A percentile compares a stretch with the other conserved stretches of the same genome.
Conservation (phyloP, 176 grass and related monocot genomes). For the Zoysia pacifica region DNA sequence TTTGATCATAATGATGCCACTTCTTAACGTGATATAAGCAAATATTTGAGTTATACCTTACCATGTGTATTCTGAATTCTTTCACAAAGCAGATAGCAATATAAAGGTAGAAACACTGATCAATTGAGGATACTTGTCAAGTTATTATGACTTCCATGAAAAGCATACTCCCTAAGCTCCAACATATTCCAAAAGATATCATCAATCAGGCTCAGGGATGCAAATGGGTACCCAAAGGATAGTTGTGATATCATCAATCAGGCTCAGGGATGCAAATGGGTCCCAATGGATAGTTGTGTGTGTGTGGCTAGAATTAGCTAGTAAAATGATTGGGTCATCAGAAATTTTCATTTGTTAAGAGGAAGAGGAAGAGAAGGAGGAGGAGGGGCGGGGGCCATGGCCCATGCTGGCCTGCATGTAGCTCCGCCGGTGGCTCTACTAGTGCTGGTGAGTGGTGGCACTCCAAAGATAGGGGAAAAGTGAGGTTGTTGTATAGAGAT, state of each 20-base stretch:
- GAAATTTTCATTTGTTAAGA: too few species aligned
- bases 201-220: too few species aligned
- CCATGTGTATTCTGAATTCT: conserved; percentile 7
- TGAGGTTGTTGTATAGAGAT: conserved; percentile 5
- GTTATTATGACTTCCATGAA: conserved; percentile 8
- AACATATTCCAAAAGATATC: not conserved
- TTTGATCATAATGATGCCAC: not conserved
- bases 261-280: too few species aligned
- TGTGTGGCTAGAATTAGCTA: too few species aligned
- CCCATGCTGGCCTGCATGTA: too few species aligned
- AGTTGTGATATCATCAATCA: too few species aligned
- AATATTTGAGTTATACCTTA: not conserved
- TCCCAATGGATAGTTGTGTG: too few species aligned
- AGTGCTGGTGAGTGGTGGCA: conserved; percentile 12
- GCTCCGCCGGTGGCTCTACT: not conserved
- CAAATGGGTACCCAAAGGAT: too few species aligned
- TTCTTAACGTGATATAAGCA: not conserved
- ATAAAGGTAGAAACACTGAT: not conserved
- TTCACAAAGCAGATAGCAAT: not conserved
- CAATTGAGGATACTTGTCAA: conserved; percentile 14
- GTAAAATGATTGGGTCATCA: too few species aligned
- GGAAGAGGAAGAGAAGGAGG: too few species aligned
- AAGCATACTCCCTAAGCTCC: conserved; percentile 22
- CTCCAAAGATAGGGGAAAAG: conserved; percentile 18
- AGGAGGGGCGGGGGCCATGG: too few species aligned